Conservation (phyloP, 2,329 filamentous ascomycete genomes). For the Plectosphaerella sp. region DNA sequence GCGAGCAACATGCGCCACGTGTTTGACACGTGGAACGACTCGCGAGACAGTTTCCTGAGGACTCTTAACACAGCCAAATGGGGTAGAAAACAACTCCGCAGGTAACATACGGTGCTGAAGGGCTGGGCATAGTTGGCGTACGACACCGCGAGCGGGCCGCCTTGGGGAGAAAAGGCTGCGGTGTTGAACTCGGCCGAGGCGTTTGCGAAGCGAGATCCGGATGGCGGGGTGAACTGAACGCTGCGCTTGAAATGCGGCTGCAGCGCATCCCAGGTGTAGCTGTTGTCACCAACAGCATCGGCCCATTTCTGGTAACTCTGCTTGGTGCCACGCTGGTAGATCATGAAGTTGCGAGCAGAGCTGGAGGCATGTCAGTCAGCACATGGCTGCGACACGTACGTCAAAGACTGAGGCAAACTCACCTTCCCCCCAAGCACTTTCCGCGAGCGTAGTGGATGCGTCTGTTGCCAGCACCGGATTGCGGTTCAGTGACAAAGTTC, state of each 20-base stretch:
- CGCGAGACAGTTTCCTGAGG: too few relatives aligned
- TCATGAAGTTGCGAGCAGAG: conserved; percentile 22
- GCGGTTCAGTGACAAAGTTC: conserved; percentile 19
- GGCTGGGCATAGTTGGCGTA: conserved; percentile 19
- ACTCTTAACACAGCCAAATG: too few relatives aligned
- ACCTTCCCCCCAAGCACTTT: conserved; percentile 23
- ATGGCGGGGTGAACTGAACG: conserved; percentile 22
- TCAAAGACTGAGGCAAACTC: neutral
- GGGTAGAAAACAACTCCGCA: too few relatives aligned
- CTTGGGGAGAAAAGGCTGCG: conserved; percentile 15
- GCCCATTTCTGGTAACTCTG: conserved; percentile 23
- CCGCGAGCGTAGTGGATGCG: conserved; percentile 30
- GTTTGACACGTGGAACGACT: too few relatives aligned
- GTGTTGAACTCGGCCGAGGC: conserved; percentile 19
- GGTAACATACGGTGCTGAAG: conserved; percentile 7
- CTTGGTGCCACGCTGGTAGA: conserved; percentile 18
- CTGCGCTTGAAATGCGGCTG: conserved; percentile 26
- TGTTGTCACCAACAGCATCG: conserved; percentile 21
- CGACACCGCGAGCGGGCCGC: conserved; percentile 20
- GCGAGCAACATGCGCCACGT: too few relatives aligned
- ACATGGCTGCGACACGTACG: neutral
- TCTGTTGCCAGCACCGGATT: conserved; percentile 17
- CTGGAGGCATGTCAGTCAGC: conserved; percentile 3
- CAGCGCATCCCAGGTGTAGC: conserved; percentile 21
- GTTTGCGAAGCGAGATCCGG: conserved; percentile 14